phyloP scores from a whole-genome alignment of 2,329 filamentous ascomycete genomes.

The Clarireedia sp. region DNA sequence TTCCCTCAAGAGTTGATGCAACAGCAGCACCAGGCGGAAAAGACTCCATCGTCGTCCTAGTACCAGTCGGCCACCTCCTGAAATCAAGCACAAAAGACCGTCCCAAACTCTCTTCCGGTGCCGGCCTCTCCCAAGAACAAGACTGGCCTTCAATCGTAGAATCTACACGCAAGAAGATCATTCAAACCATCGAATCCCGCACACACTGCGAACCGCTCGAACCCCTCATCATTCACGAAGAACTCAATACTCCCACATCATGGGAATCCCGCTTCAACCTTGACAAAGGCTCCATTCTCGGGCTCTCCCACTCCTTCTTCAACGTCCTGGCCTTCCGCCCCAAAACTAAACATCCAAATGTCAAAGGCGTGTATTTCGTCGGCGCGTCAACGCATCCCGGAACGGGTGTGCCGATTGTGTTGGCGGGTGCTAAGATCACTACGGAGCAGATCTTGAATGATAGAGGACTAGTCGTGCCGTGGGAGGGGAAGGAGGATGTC shows the following conservation, averaged over 20 bases:
- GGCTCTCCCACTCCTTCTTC: constrained; percentile 65
- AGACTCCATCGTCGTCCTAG: constrained; percentile 61
- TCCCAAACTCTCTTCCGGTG: background rate
- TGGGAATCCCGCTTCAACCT: constrained; percentile 67
- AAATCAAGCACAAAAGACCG: constrained; percentile 35
- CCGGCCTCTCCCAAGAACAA: constrained; percentile 35
- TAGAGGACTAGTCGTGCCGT: constrained; percentile 14
- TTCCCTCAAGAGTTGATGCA: constrained; percentile 61
- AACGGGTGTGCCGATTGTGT: constrained; percentile 65
- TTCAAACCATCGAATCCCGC: constrained; percentile 51
- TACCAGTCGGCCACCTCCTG: constrained; percentile 62
- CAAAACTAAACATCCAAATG: constrained; percentile 36
- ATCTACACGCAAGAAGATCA: constrained; percentile 50
- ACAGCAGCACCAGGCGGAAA: constrained; percentile 57
- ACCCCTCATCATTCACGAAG: constrained; percentile 40
- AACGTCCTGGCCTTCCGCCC: constrained; percentile 63
- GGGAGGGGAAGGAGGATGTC: constrained; percentile 12
- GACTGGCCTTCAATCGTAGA: constrained; percentile 55
- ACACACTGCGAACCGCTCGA: constrained; percentile 46
- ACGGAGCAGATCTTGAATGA: constrained; percentile 42
- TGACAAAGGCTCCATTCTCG: constrained; percentile 66
- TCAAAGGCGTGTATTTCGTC: constrained; percentile 58
- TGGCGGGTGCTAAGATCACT: constrained; percentile 60
- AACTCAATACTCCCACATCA: constrained; percentile 54
- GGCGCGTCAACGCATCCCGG: constrained; percentile 70